Percentiles rank a stretch among this genome's conserved stretches.
phyloP scores from a whole-genome alignment of 352 stramenopile genomes.

The Globisporangium paddicum region DNA sequence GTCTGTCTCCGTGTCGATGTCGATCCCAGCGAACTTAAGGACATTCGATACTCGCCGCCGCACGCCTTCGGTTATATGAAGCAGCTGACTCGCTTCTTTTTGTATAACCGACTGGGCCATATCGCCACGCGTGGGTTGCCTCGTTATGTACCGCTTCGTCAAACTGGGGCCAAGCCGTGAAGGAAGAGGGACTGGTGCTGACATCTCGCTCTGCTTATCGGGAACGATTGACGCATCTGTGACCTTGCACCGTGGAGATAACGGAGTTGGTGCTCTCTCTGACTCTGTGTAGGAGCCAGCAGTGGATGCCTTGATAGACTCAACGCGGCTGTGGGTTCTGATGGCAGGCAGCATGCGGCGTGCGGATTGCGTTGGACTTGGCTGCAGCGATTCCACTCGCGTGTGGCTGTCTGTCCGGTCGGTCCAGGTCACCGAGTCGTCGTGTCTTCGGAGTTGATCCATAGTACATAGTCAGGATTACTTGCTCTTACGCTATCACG shows the following conservation, averaged over 20 bases:
- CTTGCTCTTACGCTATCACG: not conserved
- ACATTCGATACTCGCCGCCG: conserved; percentile 22
- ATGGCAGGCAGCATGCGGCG: not conserved
- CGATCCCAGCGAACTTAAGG: conserved; percentile 29
- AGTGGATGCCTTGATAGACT: not conserved
- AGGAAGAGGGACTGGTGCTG: not conserved
- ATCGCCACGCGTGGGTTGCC: conserved; percentile 6
- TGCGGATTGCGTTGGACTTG: not conserved
- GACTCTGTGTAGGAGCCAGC: not conserved
- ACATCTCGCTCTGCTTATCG: not conserved
- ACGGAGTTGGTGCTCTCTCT: not conserved
- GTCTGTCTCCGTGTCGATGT: conserved; percentile 26
- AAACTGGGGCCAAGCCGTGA: not conserved
- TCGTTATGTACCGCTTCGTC: not conserved
- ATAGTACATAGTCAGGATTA: conserved; percentile 4
- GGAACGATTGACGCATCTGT: conserved; percentile 2
- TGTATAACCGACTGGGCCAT: conserved; percentile 4
- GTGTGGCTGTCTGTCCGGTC: not conserved
- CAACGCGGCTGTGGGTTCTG: not conserved
- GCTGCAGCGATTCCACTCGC: not conserved
- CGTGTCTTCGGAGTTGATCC: not conserved
- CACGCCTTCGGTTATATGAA: conserved; percentile 13
- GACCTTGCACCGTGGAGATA: not conserved
- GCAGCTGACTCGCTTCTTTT: conserved; percentile 9
- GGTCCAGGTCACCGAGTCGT: not conserved